Conservation (phyloP, 495 filamentous ascomycete genomes). For the Lepraria neglecta region DNA sequence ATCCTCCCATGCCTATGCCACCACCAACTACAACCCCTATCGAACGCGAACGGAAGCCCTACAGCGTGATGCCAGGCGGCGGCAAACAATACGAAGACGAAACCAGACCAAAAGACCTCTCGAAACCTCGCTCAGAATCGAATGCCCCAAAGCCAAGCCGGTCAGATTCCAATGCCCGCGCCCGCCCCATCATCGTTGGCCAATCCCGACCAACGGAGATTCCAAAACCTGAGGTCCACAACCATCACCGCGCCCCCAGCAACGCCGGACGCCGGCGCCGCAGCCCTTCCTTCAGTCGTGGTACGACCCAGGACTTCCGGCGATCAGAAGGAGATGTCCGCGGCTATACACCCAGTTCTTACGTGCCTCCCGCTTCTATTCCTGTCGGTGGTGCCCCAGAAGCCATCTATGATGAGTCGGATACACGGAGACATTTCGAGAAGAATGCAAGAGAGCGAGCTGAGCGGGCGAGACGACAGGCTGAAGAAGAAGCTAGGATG, state of each 20-base stretch:
- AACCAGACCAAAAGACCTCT: conserved; percentile 4
- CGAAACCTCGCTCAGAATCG: conserved; percentile 23
- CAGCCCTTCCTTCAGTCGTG: conserved; percentile 28
- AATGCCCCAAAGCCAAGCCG: conserved; percentile 16
- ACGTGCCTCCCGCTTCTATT: conserved; percentile 20
- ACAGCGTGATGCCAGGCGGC: conserved; percentile 48
- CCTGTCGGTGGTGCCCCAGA: conserved; percentile 15
- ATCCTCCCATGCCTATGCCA: conserved; percentile 35
- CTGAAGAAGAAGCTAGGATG: conserved; percentile 24
- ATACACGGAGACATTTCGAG: conserved; percentile 26
- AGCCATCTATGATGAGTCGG: conserved; percentile 25
- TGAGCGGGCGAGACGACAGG: conserved; percentile 22
- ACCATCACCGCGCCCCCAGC: conserved; percentile 23
- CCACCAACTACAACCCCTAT: conserved; percentile 31
- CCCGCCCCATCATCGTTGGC: conserved; percentile 17
- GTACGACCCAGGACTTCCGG: conserved; percentile 20
- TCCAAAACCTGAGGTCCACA: conserved; percentile 25
- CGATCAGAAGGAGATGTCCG: conserved; percentile 27
- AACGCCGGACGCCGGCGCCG: conserved; percentile 23
- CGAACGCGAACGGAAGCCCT: conserved; percentile 59
- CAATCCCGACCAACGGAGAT: conserved; percentile 20
- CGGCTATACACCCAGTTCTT: conserved; percentile 18
- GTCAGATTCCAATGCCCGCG: conserved; percentile 21
- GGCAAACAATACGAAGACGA: conserved; percentile 51
- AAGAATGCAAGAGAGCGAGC: conserved; percentile 24